These are phyloP conservation scores for Blakeslea trispora DNA, from an alignment of 371 early-diverging fungal species.

Conservation along the genomic window DNA sequence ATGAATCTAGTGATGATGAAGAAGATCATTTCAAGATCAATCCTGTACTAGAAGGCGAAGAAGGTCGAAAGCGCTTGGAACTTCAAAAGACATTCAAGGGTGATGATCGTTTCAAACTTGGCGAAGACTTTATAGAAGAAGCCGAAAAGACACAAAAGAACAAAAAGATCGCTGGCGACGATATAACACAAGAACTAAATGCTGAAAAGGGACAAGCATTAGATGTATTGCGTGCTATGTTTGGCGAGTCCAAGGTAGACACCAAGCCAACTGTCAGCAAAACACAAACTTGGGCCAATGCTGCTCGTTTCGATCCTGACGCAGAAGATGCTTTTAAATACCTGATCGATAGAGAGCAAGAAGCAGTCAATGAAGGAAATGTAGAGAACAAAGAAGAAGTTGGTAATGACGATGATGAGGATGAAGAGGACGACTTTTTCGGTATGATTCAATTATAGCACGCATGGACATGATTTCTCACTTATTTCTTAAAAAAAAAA, in stretches of 20 bases:
- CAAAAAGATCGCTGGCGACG: constrained; percentile 34
- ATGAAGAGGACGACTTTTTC: constrained; percentile 23
- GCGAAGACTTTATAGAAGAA: constrained; percentile 61
- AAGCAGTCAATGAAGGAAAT: constrained; percentile 8
- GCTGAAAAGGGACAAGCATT: constrained; percentile 49
- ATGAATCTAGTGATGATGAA: constrained; percentile 23
- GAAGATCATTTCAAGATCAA: constrained; percentile 50
- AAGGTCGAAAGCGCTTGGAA: constrained; percentile 53
- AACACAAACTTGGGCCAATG: constrained; percentile 30
- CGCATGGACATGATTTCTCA: not conserved
- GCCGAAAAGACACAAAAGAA: constrained; percentile 49
- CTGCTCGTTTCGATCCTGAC: constrained; percentile 58
- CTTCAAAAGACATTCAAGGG: constrained; percentile 56
- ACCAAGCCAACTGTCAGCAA: constrained; percentile 28
- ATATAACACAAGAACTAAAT: constrained; percentile 36
- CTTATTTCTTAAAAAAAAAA: too few relatives aligned
- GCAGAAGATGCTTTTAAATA: constrained; percentile 44
- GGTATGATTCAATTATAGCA: not conserved
- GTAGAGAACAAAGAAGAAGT: constrained; percentile 22
- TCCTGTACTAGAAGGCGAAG: constrained; percentile 61
- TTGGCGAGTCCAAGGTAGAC: constrained; percentile 50
- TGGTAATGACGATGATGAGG: constrained; percentile 14
- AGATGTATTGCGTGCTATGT: constrained; percentile 60
- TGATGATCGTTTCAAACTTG: constrained; percentile 63
- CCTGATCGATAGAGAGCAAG: constrained; percentile 11